These are phyloP conservation scores for Microbotryum violaceum DNA, from an alignment of 1,284 basidiomycete species.

Conservation along the genomic window DNA sequence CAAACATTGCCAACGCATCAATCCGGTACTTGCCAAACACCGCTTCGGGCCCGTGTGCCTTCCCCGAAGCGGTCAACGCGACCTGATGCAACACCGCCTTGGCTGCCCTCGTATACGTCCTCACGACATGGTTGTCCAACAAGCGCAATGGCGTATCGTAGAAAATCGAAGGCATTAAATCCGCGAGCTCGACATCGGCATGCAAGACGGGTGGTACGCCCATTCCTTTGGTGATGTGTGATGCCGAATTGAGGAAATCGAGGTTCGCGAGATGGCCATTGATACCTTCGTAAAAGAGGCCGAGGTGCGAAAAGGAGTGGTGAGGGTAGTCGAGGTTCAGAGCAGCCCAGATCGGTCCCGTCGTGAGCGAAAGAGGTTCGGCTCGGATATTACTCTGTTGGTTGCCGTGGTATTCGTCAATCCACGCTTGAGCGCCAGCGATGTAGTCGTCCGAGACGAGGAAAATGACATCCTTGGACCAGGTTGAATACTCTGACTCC, in stretches of 20 bases:
- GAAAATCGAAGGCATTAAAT: not conserved
- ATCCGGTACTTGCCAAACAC: constrained; percentile 63
- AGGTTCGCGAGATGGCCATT: constrained; percentile 95
- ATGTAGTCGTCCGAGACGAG: constrained; percentile 81
- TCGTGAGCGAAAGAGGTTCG: constrained; percentile 55
- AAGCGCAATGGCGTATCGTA: not conserved
- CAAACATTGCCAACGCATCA: constrained; percentile 86
- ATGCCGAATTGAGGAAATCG: constrained; percentile 80
- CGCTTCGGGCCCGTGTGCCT: constrained; percentile 44
- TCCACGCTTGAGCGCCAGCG: constrained; percentile 87
- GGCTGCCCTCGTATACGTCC: constrained; percentile 53
- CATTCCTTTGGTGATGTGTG: constrained; percentile 61
- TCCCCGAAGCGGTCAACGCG: constrained; percentile 56
- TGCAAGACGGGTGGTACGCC: constrained; percentile 69
- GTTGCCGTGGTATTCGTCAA: constrained; percentile 69
- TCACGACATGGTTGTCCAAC: constrained; percentile 36
- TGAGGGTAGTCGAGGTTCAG: constrained; percentile 91
- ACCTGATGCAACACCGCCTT: constrained; percentile 60
- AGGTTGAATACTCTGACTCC: constrained; percentile 66
- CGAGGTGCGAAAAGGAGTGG: constrained; percentile 90
- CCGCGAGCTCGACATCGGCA: constrained; percentile 11
- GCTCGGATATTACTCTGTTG: constrained; percentile 58
- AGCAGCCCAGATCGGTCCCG: constrained; percentile 84
- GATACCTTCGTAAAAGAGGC: constrained; percentile 86
- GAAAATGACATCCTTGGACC: constrained; percentile 90